phyloP scores from a whole-genome alignment of 2,329 filamentous ascomycete species.

The Botrytis deweyae region DNA sequence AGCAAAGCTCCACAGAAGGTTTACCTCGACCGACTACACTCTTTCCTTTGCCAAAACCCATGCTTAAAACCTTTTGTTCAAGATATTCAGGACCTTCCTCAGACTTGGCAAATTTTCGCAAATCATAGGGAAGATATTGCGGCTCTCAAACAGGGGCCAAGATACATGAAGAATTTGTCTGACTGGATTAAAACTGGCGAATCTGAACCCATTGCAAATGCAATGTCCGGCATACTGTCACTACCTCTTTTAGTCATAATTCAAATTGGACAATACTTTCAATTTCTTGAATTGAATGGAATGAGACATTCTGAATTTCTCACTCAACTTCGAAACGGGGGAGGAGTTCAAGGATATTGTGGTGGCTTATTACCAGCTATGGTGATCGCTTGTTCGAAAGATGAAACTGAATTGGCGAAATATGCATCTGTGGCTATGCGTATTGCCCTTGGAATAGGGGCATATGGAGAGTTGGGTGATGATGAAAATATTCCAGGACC shows the following conservation, averaged over 20 bases:
- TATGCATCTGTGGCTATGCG: constrained; percentile 18
- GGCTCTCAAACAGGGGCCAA: constrained; percentile 4
- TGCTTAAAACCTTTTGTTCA: neutral
- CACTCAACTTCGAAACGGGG: constrained; percentile 6
- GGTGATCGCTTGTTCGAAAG: constrained; percentile 19
- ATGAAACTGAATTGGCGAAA: constrained; percentile 22
- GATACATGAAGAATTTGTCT: neutral
- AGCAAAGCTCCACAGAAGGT: constrained; percentile 8
- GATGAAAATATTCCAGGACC: constrained; percentile 13
- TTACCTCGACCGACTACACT: constrained; percentile 8
- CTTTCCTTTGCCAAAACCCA: constrained; percentile 22
- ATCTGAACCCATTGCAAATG: neutral
- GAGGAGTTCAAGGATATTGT: constrained; percentile 27
- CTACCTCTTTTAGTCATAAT: constrained; percentile 16
- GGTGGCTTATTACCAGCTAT: constrained; percentile 23
- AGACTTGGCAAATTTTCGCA: constrained; percentile 6
- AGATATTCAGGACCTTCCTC: constrained; percentile 18
- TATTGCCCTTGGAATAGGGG: constrained; percentile 22
- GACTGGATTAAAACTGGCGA: neutral
- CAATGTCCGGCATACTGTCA: constrained; percentile 20
- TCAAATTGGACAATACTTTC: constrained; percentile 22
- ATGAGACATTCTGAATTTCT: constrained; percentile 21
- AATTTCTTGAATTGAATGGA: constrained; percentile 20
- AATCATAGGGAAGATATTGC: neutral
- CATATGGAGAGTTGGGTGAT: constrained; percentile 24